Percentiles rank a stretch among this genome's conserved stretches.
phyloP scores from a whole-genome alignment of 495 filamentous ascomycete species.

The Talaromyces adpressus region DNA sequence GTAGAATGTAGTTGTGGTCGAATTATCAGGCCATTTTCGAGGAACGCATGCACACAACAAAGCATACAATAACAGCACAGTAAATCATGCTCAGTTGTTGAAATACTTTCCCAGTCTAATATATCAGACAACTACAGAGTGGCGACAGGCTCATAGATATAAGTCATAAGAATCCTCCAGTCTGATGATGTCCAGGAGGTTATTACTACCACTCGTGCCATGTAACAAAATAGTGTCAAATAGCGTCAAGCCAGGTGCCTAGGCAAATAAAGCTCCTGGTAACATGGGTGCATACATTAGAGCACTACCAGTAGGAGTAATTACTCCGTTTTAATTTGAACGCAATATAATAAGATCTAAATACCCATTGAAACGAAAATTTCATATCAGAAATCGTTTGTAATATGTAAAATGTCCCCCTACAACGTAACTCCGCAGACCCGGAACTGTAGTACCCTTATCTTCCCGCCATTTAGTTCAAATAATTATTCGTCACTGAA shows the following conservation, averaged over 20 bases:
- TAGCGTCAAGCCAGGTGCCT: not conserved
- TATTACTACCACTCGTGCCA: not conserved
- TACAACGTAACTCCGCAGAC: not conserved
- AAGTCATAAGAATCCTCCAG: not conserved
- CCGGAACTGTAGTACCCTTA: not conserved
- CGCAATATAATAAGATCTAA: not conserved
- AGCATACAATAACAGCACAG: not conserved
- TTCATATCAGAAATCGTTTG: not conserved
- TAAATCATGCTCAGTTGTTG: not conserved
- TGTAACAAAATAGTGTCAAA: not conserved
- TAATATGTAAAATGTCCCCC: not conserved
- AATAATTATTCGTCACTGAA: not conserved
- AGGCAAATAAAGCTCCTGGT: not conserved
- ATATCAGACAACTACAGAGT: not conserved
- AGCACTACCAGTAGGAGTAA: not conserved
- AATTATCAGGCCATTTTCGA: not conserved
- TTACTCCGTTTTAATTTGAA: not conserved
- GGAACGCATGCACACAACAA: not conserved
- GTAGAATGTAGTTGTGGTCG: not conserved
- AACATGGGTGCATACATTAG: constrained; percentile 1
- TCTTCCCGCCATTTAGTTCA: not conserved
- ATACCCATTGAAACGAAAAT: not conserved
- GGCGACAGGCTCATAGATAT: constrained; percentile 1
- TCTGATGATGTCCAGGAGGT: not conserved
- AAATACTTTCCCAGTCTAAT: not conserved